phyloP scores from a whole-genome alignment of 257 asterid species.

The Gentiana dahurica region DNA sequence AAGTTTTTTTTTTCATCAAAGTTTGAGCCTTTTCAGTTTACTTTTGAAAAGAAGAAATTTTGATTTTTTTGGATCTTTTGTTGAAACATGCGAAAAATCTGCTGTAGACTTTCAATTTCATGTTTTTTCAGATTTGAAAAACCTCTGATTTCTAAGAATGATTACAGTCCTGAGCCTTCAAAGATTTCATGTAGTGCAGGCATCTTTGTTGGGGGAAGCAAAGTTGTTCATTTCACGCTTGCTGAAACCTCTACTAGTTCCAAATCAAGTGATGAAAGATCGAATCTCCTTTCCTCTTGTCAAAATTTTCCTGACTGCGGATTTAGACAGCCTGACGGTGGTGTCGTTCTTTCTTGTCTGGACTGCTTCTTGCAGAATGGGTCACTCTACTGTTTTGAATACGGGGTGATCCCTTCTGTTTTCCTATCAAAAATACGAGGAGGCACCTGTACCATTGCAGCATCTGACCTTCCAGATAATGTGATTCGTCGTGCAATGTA shows the following conservation, averaged over 20 bases:
- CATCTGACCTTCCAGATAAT: slow-evolving; percentile 43
- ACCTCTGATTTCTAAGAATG: too few species aligned
- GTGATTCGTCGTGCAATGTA: slow-evolving; percentile 85
- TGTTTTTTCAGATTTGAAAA: too few species aligned
- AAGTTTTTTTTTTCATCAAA: too few species aligned
- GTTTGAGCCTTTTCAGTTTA: too few species aligned
- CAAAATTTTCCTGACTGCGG: slow-evolving; percentile 83
- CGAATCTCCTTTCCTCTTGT: slow-evolving; percentile 31
- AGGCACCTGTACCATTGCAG: slow-evolving; percentile 91
- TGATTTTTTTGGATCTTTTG: too few species aligned
- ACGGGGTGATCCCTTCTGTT: slow-evolving; percentile 55
- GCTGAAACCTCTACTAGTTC: slow-evolving; percentile 25
- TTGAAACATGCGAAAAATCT: too few species aligned
- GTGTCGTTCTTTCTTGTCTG: slow-evolving; percentile 74
- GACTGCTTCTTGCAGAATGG: slow-evolving; percentile 77
- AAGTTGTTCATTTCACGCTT: slow-evolving; percentile 88
- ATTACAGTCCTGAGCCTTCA: not conserved
- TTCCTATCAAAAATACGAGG: slow-evolving; percentile 84
- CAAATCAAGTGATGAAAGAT: slow-evolving; percentile 15
- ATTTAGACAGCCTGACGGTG: slow-evolving; percentile 58
- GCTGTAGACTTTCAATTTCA: too few species aligned
- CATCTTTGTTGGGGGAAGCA: slow-evolving; percentile 80
- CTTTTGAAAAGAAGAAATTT: too few species aligned
- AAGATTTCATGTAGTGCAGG: slow-evolving; percentile 29
- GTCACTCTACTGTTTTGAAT: slow-evolving; percentile 59